These are phyloP conservation scores for Thuja plicata DNA, from an alignment of 83 land plant genomes.

Conservation along the genomic window DNA sequence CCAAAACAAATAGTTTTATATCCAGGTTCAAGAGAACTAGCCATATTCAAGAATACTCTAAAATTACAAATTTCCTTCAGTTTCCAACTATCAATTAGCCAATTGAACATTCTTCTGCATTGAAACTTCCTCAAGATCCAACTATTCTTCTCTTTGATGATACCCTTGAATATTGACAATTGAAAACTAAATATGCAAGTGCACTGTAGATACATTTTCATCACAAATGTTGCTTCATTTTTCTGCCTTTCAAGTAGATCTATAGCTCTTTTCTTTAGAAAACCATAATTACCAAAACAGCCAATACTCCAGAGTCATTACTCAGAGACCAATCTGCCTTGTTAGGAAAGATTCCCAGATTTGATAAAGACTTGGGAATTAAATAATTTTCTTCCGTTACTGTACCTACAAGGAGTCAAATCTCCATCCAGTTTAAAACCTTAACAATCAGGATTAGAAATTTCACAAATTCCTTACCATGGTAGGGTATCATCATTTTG, in stretches of 20 bases:
- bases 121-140: background rate
- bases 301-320: background rate
- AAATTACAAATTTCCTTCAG: background rate
- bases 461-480: constrained; percentile 3
- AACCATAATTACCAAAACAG: background rate
- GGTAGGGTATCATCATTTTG: background rate
- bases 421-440: background rate
- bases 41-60: background rate
- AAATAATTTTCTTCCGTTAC: background rate
- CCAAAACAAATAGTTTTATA: background rate
- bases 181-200: background rate
- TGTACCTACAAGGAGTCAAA: background rate
- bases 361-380: background rate
- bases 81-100: background rate
- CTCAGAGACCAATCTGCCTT: background rate
- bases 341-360: background rate
- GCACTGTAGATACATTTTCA: background rate
- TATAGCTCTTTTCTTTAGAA: background rate
- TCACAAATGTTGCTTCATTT: background rate
- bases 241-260: background rate
- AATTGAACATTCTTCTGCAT: background rate
- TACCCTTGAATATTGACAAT: background rate
- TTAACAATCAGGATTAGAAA: background rate
- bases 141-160: background rate
- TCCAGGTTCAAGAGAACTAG: background rate